Evolutionary conservation across 73 alveolate species (phyloP), one percentile per base, ranked within the genome.

Genomic region (Paramecium bursaria): DNA sequence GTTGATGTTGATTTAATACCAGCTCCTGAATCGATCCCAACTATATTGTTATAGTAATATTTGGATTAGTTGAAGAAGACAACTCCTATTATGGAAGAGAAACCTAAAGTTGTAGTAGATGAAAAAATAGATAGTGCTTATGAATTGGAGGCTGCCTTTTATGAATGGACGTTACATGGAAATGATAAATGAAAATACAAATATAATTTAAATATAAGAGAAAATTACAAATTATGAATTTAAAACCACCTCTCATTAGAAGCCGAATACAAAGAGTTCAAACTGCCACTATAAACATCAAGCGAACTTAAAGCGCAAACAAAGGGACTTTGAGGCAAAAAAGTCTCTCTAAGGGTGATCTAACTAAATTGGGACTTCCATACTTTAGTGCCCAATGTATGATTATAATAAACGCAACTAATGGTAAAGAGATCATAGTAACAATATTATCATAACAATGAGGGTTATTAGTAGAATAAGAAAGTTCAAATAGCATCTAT

Each of bases 401-500:
- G 5, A 7, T 5, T 39, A 39, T 39, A 5, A 11, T 5, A 5
- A 7, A 39, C 11, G 49, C 14, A 11, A 11, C 5, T 11, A 11
- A 11, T 39, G 11, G 11, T 5, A 39, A 5, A 39, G 11, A 7
- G 5, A 39, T 39, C 11, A 11, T 39, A 39, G 11, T 7, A 39
- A 39, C 5, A 7, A 39, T 7, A 39, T 7, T 7, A 7, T 39
- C 11, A 39, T 39, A 39, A 39, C 11, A 7, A 7, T 5, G 5
- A 39, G 49, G 80, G 80, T 3, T 30, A 27, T 30, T 30, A 60
- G 39, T 48, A 60, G 17, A n/a, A 23, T 30, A 25, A 7, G 17
- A 60, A 30, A n/a, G 19, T 46, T 27, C 80, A 26, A 35, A 60
- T 79, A 25, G 89, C 89, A 11, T 79, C 89, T 13, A 46, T 79